Conservation (phyloP, 176 grass and related monocot species). For the Oryza officinalis region DNA sequence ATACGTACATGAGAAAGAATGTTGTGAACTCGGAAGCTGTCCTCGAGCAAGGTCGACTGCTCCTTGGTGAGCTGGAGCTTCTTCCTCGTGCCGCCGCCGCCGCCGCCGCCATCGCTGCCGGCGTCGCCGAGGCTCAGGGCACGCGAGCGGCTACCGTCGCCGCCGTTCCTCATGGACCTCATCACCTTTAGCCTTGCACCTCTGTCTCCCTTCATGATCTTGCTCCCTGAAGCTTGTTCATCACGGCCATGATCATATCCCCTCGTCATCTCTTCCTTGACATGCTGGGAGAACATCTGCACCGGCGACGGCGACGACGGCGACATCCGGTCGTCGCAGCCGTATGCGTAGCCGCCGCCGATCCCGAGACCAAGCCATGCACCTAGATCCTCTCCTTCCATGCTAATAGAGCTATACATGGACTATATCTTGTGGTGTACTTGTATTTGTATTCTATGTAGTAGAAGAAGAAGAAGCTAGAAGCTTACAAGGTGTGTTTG, state of each 20-base stretch:
- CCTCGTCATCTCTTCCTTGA: constrained; percentile 22
- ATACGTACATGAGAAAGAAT: constrained; percentile 60
- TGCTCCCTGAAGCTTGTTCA: not conserved
- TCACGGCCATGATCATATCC: not conserved
- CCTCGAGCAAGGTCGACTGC: constrained; percentile 60
- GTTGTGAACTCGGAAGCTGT: constrained; percentile 55
- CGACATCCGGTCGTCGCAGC: not conserved
- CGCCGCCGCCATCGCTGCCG: not conserved
- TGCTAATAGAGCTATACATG: constrained; percentile 18
- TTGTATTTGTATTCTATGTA: not conserved
- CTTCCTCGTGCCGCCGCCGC: constrained; percentile 41
- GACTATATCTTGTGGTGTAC: not conserved
- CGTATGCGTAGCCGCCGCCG: constrained; percentile 34
- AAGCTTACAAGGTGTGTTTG: not conserved
- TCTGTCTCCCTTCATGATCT: not conserved
- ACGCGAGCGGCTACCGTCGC: not conserved
- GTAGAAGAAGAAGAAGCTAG: not conserved
- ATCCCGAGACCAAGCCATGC: constrained; percentile 60
- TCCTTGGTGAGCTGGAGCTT: constrained; percentile 73
- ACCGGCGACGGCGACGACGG: not conserved
- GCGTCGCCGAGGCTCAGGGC: constrained; percentile 15
- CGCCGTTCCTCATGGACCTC: not conserved
- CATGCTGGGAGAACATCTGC: constrained; percentile 29
- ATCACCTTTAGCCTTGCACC: not conserved
- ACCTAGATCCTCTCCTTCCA: constrained; percentile 50